phyloP scores from a whole-genome alignment of 345 rosid species.

The Acer yangbiense region DNA sequence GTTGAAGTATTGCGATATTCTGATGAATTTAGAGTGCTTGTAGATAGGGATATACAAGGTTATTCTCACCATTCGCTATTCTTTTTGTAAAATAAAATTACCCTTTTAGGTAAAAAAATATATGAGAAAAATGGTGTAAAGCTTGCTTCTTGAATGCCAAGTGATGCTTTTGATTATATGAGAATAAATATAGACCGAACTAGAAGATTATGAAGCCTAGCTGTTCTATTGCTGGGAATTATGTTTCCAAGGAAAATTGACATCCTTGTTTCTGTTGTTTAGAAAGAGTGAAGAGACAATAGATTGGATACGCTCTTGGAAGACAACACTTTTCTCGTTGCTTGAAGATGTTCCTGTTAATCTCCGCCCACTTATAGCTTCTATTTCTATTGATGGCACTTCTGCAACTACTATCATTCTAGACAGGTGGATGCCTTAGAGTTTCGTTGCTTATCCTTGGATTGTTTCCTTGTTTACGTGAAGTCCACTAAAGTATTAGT shows the following conservation, averaged over 20 bases:
- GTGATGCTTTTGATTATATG: background rate
- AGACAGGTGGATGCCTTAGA: slow-evolving; percentile 50
- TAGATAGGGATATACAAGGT: background rate
- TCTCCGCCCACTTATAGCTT: slow-evolving; percentile 56
- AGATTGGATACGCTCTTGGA: slow-evolving; percentile 85
- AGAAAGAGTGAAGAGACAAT: slow-evolving; percentile 71
- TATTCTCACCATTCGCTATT: background rate
- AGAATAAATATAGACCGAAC: background rate
- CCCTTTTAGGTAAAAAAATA: background rate
- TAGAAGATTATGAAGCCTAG: background rate
- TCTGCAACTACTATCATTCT: slow-evolving; percentile 87
- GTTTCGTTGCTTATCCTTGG: background rate
- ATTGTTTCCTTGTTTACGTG: background rate
- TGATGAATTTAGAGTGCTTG: background rate
- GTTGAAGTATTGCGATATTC: background rate
- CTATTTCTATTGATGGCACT: slow-evolving; percentile 88
- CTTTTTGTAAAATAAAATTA: background rate
- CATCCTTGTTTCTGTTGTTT: slow-evolving; percentile 52
- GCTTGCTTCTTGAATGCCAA: background rate
- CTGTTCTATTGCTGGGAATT: slow-evolving; percentile 4
- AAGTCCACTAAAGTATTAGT: background rate
- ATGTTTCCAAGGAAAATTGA: slow-evolving; percentile 18
- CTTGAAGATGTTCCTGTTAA: slow-evolving; percentile 71
- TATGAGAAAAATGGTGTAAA: background rate
- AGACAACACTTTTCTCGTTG: slow-evolving; percentile 58